Conservation (phyloP, 345 rosid genomes). For the Physaria fendleri region DNA sequence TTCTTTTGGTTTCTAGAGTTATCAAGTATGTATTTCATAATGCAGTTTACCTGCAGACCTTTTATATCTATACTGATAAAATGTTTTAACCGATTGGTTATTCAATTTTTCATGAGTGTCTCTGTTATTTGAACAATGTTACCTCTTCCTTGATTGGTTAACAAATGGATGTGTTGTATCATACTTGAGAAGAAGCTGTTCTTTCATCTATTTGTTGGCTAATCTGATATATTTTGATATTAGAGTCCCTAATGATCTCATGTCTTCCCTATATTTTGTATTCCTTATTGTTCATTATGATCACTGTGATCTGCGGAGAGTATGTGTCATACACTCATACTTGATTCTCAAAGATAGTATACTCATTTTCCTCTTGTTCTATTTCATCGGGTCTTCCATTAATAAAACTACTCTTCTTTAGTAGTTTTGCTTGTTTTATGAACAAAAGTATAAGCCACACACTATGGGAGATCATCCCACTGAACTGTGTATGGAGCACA, state of each 20-base stretch:
- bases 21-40: constrained; percentile 21
- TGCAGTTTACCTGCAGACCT: constrained; percentile 8
- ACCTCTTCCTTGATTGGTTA: background rate
- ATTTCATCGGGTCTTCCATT: background rate
- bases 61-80: constrained; percentile 1
- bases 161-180: constrained; percentile 13
- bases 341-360: background rate
- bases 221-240: background rate
- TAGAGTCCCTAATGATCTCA: background rate
- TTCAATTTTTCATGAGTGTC: constrained; percentile 10
- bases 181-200: background rate
- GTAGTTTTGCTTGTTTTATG: background rate
- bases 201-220: background rate
- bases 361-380: background rate
- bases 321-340: background rate
- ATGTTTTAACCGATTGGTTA: background rate
- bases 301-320: background rate
- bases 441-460: background rate
- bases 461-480: constrained; percentile 10
- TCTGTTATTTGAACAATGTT: constrained; percentile 2
- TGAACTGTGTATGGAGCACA: constrained; percentile 30
- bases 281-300: background rate
- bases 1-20: constrained; percentile 4
- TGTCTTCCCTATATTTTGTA: background rate
- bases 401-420: background rate